Evolutionary conservation across 305 asterid genomes (phyloP).

Genomic region (Rubia peregrina): DNA sequence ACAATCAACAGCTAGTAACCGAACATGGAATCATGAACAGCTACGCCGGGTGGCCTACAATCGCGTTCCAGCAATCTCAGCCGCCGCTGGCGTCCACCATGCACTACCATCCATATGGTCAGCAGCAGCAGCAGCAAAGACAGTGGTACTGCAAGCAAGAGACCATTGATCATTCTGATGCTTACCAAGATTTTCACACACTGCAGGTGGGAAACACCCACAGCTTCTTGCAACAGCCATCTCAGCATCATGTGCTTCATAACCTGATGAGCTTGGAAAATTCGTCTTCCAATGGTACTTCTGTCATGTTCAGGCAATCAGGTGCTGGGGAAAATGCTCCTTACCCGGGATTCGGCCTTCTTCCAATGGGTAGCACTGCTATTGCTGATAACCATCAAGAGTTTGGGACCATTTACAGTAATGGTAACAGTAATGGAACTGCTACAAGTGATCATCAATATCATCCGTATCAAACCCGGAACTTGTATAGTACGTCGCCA

Average conservation of each 20-base stretch:
- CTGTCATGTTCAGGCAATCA: not conserved
- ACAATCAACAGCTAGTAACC: constrained; percentile 2
- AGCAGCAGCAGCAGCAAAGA: constrained; percentile 38
- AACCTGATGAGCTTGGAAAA: constrained; percentile 57
- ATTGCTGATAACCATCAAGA: constrained; percentile 30
- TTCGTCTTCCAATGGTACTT: constrained; percentile 12
- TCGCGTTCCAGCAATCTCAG: constrained; percentile 42
- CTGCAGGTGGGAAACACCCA: constrained; percentile 45
- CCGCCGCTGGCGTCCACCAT: constrained; percentile 39
- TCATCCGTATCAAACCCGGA: constrained; percentile 39
- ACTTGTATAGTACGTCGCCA: constrained; percentile 37
- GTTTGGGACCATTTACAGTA: constrained; percentile 22
- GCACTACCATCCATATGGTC: constrained; percentile 27
- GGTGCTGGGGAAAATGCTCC: not conserved
- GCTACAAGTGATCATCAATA: not conserved
- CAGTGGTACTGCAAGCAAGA: constrained; percentile 60
- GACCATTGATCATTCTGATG: constrained; percentile 27
- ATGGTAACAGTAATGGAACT: not conserved
- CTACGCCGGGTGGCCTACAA: constrained; percentile 41
- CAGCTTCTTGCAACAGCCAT: constrained; percentile 30
- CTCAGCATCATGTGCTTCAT: constrained; percentile 31
- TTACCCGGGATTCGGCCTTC: constrained; percentile 19
- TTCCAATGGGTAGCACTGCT: constrained; percentile 31
- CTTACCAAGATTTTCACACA: constrained; percentile 34
- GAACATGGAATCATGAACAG: constrained; percentile 23